A percentile compares a stretch with the other conserved stretches of the same genome.
phyloP scores from a whole-genome alignment of 2,329 filamentous ascomycete genomes.

The Geoglossum cookeanum region DNA sequence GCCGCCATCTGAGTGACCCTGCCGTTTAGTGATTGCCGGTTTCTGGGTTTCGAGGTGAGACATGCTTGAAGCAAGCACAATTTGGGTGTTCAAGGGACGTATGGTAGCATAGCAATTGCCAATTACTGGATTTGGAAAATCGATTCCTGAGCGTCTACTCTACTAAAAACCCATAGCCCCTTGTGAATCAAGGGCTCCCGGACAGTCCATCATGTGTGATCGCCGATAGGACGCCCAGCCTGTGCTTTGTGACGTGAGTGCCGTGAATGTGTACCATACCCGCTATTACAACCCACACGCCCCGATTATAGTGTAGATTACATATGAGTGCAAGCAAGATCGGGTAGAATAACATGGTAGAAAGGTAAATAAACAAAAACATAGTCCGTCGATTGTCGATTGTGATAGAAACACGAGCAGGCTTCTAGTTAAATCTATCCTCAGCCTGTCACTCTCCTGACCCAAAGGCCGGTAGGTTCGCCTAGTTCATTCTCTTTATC shows the following conservation, averaged over 20 bases:
- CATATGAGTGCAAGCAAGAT: neutral
- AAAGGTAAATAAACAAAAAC: neutral
- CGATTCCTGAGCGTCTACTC: neutral
- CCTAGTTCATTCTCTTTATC: constrained; percentile 42
- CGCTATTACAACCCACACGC: neutral
- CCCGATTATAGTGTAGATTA: neutral
- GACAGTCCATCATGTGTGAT: neutral
- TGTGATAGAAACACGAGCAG: neutral
- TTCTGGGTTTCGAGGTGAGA: neutral
- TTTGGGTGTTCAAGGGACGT: neutral
- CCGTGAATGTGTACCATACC: neutral
- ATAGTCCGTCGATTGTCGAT: neutral
- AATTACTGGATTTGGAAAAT: neutral
- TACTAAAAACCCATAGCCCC: neutral
- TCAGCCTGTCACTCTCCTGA: constrained; percentile 51
- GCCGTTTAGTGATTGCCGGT: neutral
- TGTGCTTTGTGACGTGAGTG: neutral
- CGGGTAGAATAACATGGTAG: neutral
- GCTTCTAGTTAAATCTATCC: neutral
- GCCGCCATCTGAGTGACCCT: neutral
- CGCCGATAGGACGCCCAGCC: neutral
- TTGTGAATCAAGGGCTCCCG: neutral
- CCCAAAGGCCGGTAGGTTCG: constrained; percentile 56
- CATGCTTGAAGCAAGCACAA: neutral
- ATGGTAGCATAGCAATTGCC: neutral